These are phyloP conservation scores for Dryadomyces quercivorus DNA, from an alignment of 2,329 filamentous ascomycete genomes.

Conservation along the genomic window DNA sequence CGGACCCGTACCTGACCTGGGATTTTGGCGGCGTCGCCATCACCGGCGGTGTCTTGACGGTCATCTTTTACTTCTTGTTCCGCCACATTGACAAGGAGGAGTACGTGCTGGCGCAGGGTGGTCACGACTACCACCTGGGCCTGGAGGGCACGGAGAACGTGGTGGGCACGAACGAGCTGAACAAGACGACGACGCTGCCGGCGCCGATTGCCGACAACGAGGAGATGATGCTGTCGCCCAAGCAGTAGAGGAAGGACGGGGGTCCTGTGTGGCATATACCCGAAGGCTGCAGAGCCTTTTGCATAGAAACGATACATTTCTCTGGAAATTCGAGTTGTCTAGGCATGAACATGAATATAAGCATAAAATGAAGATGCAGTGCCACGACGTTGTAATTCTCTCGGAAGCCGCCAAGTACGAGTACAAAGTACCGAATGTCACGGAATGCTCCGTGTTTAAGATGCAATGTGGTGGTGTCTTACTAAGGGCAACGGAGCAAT, in stretches of 20 bases:
- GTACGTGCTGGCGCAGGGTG: constrained; percentile 24
- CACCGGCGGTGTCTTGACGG: constrained; percentile 28
- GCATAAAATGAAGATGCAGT: no score
- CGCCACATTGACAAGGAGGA: constrained; percentile 34
- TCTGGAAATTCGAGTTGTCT: no score
- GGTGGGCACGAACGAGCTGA: constrained; percentile 13
- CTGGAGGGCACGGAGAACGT: constrained; percentile 11
- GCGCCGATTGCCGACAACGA: constrained; percentile 16
- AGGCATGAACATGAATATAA: no score
- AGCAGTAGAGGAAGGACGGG: constrained; percentile 13
- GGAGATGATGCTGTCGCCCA: constrained; percentile 18
- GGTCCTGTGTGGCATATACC: neutral
- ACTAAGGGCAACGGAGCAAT: no score
- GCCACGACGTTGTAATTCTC: no score
- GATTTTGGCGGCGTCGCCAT: constrained; percentile 36
- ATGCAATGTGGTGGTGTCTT: no score
- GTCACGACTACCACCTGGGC: constrained; percentile 18
- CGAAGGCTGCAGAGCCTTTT: neutral
- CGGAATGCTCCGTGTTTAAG: no score
- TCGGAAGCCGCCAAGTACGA: no score
- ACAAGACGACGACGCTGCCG: constrained; percentile 15
- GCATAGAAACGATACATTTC: no score
- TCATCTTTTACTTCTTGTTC: constrained; percentile 34
- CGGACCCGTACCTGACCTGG: constrained; percentile 36
- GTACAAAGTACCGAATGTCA: no score